Evolutionary conservation across 2,329 filamentous ascomycete species (phyloP).

Genomic region (Seiridium unicorne): DNA sequence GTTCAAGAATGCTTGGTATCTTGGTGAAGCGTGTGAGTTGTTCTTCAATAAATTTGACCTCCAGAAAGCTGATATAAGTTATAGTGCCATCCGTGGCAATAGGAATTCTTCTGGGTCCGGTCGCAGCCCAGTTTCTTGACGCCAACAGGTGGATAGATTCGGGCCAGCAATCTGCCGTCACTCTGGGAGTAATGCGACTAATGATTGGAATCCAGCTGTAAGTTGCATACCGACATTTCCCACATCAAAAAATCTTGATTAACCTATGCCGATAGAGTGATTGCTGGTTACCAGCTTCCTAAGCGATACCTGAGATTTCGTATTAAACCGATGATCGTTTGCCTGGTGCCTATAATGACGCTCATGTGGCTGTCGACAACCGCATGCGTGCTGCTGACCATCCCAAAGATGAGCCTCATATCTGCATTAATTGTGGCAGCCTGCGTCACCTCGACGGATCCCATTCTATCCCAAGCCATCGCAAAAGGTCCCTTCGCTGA

Average conservation of each 20-base stretch:
- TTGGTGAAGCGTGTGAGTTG: constrained; percentile 51
- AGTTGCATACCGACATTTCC: background rate
- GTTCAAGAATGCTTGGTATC: constrained; percentile 51
- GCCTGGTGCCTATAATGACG: constrained; percentile 59
- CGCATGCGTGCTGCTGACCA: constrained; percentile 50
- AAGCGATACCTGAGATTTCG: constrained; percentile 49
- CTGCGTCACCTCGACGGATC: constrained; percentile 61
- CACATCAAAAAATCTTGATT: background rate
- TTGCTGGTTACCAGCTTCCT: constrained; percentile 61
- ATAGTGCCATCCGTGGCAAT: constrained; percentile 53
- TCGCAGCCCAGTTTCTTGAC: constrained; percentile 52
- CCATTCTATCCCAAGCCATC: constrained; percentile 60
- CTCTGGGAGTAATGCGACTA: constrained; percentile 51
- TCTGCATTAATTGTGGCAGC: constrained; percentile 57
- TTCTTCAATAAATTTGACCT: background rate
- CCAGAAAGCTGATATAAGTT: background rate
- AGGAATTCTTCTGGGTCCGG: constrained; percentile 53
- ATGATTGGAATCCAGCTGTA: constrained; percentile 61
- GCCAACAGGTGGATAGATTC: constrained; percentile 35
- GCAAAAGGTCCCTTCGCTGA: constrained; percentile 63
- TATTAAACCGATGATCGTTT: constrained; percentile 53
- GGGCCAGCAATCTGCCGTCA: constrained; percentile 36
- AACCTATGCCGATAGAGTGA: constrained; percentile 30
- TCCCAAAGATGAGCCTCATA: constrained; percentile 53
- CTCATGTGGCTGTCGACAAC: constrained; percentile 61